These are phyloP conservation scores for Arthrobotrys megalospora DNA, from an alignment of 2,329 filamentous ascomycete species.

Conservation along the genomic window DNA sequence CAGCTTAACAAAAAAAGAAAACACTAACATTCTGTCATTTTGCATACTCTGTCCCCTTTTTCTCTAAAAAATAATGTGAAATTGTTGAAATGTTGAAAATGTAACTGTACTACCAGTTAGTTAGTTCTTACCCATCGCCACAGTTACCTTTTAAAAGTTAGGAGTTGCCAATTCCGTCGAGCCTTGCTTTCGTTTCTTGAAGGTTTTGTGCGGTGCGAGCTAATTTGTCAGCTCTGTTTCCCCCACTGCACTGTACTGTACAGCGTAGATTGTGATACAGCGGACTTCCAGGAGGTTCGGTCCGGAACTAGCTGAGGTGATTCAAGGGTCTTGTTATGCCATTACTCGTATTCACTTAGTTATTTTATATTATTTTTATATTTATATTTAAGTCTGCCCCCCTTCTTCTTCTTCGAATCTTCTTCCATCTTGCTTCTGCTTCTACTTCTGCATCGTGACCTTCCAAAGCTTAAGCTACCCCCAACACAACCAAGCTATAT, in stretches of 20 bases:
- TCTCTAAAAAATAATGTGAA: too few relatives aligned
- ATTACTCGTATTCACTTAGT: neutral
- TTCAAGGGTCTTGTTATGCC: conserved; percentile 24
- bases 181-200: neutral
- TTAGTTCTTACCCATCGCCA: neutral
- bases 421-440: too few relatives aligned
- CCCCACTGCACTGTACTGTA: too few relatives aligned
- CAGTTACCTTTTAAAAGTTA: neutral
- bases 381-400: too few relatives aligned
- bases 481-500: neutral
- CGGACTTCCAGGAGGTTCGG: conserved; percentile 41
- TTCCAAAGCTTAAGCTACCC: neutral
- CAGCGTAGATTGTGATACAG: neutral
- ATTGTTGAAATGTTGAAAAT: too few relatives aligned
- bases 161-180: conserved; percentile 36
- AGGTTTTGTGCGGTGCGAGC: conserved; percentile 4
- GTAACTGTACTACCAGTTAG: neutral
- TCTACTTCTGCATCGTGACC: too few relatives aligned
- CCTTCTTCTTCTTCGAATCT: neutral
- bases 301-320: conserved; percentile 40
- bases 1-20: neutral
- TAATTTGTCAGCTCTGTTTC: conserved; percentile 36
- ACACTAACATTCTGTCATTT: neutral
- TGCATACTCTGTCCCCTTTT: conserved; percentile 17
- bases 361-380: too few relatives aligned